Percentiles rank a stretch among this genome's conserved stretches.
Evolutionary conservation across 352 stramenopile species (phyloP).

Genomic region (Globisporangium rhizosaccharum): DNA sequence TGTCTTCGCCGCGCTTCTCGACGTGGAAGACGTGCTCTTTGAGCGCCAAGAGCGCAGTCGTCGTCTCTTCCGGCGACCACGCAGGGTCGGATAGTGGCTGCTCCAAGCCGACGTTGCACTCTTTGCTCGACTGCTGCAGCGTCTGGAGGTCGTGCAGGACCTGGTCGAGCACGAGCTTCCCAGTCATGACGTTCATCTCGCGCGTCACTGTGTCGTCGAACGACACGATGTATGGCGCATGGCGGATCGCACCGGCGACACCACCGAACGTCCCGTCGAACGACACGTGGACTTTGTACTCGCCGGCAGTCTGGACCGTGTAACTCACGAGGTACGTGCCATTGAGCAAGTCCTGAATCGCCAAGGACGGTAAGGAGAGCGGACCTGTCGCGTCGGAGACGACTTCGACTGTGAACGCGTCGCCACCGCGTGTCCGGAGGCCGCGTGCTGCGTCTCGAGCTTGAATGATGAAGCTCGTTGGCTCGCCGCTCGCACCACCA

Average conservation of each 20-base stretch:
- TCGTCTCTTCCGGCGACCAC: constrained; percentile 58
- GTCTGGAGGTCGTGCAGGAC: constrained; percentile 57
- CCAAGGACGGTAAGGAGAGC: constrained; percentile 49
- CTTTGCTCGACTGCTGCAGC: constrained; percentile 52
- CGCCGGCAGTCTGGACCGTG: constrained; percentile 67
- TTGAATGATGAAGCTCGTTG: constrained; percentile 82
- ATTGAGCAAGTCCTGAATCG: constrained; percentile 86
- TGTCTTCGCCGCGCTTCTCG: constrained; percentile 65
- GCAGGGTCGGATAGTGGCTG: constrained; percentile 50
- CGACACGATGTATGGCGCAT: constrained; percentile 85
- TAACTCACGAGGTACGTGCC: constrained; percentile 94
- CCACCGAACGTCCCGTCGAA: constrained; percentile 93
- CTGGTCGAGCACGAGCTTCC: constrained; percentile 74
- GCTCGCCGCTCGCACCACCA: constrained; percentile 68
- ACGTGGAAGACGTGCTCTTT: constrained; percentile 80
- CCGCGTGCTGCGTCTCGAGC: constrained; percentile 72
- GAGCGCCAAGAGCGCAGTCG: constrained; percentile 54
- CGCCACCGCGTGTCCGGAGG: constrained; percentile 88
- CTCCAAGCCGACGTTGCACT: constrained; percentile 72
- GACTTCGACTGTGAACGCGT: constrained; percentile 88
- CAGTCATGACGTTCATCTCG: constrained; percentile 79
- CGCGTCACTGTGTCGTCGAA: constrained; percentile 76
- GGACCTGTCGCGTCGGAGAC: constrained; percentile 35
- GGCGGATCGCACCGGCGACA: constrained; percentile 77
- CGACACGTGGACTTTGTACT: constrained; percentile 84